Base-by-base conservation (phyloP, 108 stramenopile genomes). In the Chaetoceros muelleri region DNA sequence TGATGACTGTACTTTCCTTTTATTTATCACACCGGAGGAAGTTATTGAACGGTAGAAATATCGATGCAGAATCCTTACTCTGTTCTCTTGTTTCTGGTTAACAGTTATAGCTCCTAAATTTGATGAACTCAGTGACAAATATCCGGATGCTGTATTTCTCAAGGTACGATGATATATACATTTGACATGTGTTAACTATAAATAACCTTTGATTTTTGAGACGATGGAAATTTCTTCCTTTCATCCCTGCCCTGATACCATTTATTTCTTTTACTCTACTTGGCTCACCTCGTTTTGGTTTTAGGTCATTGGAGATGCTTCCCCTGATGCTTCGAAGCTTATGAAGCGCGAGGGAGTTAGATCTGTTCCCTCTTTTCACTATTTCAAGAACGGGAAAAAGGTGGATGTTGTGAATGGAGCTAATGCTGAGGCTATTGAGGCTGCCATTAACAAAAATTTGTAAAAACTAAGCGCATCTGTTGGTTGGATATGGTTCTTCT, bases 361-460 rank as follows among this genome's bases (percentile, higher is more conserved):
- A 73, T 85, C 84, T 26, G 90, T 92, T 51, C 90, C 90, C 30
- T 80, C 82, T 18, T 92, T 92, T 72, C 90, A 92, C 52, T 92
- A 85, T 65, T 92, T 87, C 64, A 76, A 78, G 52, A 75, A 78
- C 60, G 85, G 85, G 17, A 78, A 81, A 64, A 92, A 87, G 69
- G 86, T 92, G 27, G 90, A 87, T 53, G 90, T 87, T 61, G 84
- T 92, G 24, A 85, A 85, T 64, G 90, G 90, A 53, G 90, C 90
- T 22, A 87, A 92, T 56, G 81, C 90, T 18, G 86, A 92, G 67
- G 90, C 90, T 17, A 85, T 92, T 51, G 90, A 92, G 66, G 85
- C 84, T 52, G 80, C 84, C 20, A 83, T 92, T 59, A 76, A 79
- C 55, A 86, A 86, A 64, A 79, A 90, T 59, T 50, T 69, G 25